Conservation (phyloP, 345 rosid species). For the Citrus glauca region DNA sequence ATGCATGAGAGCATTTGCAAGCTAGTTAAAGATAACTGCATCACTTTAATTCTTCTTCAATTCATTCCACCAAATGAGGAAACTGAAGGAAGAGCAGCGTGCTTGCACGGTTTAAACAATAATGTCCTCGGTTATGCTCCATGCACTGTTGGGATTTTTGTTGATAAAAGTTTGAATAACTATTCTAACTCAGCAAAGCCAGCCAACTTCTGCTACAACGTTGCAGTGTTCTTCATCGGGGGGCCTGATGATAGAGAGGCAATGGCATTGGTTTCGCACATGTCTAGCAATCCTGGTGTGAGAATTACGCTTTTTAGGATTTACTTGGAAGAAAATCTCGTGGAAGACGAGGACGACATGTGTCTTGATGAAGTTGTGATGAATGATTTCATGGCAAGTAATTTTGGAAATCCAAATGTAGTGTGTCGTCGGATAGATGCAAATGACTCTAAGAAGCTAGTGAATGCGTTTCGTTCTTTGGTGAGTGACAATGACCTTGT, state of each 20-base stretch:
- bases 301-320: constrained; percentile 16
- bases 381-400: constrained; percentile 11
- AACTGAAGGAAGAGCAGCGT: not conserved
- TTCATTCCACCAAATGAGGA: constrained; percentile 15
- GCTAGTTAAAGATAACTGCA: constrained; percentile 16
- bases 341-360: not conserved
- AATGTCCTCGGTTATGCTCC: constrained; percentile 16
- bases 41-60: constrained; percentile 22
- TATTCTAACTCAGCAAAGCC: not conserved
- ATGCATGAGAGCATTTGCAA: constrained; percentile 34
- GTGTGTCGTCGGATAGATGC: not conserved
- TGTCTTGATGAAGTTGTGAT: constrained; percentile 16
- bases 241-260: constrained; percentile 41
- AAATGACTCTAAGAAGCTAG: constrained; percentile 1
- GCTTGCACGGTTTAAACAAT: not conserved
- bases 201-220: not conserved
- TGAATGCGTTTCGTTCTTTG: constrained; percentile 8
- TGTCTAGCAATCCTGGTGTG: constrained; percentile 16
- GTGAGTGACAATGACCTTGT: constrained; percentile 19
- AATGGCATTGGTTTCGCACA: constrained; percentile 23
- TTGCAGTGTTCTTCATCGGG: constrained; percentile 25
- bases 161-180: constrained; percentile 12
- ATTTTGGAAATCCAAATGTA: not conserved
- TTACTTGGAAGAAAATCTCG: not conserved
- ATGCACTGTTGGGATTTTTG: constrained; percentile 32